Conservation (phyloP, 1,139 yeast genomes). For the Yamadazyma triangularis region DNA sequence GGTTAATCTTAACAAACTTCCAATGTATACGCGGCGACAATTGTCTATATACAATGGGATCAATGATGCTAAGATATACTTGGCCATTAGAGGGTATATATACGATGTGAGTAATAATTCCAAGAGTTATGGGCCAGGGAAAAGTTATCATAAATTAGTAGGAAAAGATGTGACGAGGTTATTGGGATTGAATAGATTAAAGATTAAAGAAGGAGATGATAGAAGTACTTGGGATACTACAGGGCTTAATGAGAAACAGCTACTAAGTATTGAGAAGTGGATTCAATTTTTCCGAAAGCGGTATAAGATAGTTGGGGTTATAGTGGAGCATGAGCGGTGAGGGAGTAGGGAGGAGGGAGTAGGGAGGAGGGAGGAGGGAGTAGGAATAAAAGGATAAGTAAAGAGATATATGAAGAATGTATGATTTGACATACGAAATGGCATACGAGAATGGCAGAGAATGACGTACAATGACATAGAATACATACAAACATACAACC, state of each 20-base stretch:
- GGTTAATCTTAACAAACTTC: slow-evolving; percentile 22
- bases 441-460: too few relatives aligned
- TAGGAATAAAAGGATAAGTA: too few relatives aligned
- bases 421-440: too few relatives aligned
- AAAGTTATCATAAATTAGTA: slow-evolving; percentile 65
- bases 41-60: slow-evolving; percentile 32
- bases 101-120: slow-evolving; percentile 70
- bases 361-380: too few relatives aligned
- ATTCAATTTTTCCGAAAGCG: slow-evolving; percentile 49
- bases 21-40: slow-evolving; percentile 32
- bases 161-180: slow-evolving; percentile 79
- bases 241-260: slow-evolving; percentile 47
- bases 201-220: slow-evolving; percentile 12
- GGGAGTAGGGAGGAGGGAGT: too few relatives aligned
- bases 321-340: slow-evolving; percentile 30
- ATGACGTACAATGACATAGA: too few relatives aligned
- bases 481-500: too few relatives aligned
- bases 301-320: slow-evolving; percentile 35
- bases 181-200: slow-evolving; percentile 44
- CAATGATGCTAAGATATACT: slow-evolving; percentile 43
- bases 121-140: slow-evolving; percentile 72
- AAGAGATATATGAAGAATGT: too few relatives aligned
- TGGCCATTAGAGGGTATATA: slow-evolving; percentile 70
- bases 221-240: slow-evolving; percentile 44
- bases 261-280: slow-evolving; percentile 54